Conservation (phyloP, 768 basidiomycete species). For the Macrocybe gigantea region DNA sequence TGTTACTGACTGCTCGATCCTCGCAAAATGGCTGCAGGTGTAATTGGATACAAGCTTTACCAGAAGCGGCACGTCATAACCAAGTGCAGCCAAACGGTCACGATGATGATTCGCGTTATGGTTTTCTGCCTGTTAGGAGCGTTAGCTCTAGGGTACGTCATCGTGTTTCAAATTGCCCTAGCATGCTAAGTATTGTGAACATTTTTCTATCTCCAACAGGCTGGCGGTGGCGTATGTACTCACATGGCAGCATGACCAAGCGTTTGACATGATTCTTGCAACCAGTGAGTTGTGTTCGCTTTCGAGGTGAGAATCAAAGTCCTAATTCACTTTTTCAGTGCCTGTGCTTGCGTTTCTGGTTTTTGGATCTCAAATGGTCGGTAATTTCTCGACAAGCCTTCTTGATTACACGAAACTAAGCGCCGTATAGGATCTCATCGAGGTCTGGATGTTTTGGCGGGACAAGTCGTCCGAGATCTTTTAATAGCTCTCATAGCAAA, state of each 20-base stretch:
- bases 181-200: neutral
- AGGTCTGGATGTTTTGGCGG: slow-evolving; percentile 3
- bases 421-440: neutral
- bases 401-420: neutral
- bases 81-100: slow-evolving; percentile 10
- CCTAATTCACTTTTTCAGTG: slow-evolving; percentile 8
- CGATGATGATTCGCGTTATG: slow-evolving; percentile 23
- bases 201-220: slow-evolving; percentile 3
- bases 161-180: neutral
- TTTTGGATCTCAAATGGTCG: slow-evolving; percentile 19
- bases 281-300: slow-evolving; percentile 9
- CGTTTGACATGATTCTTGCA: slow-evolving; percentile 18
- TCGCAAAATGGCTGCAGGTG: slow-evolving; percentile 6
- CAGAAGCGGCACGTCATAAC: slow-evolving; percentile 11
- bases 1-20: neutral
- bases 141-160: slow-evolving; percentile 18
- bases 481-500: neutral
- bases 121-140: slow-evolving; percentile 22
- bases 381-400: neutral
- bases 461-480: neutral
- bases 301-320: neutral
- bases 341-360: slow-evolving; percentile 17
- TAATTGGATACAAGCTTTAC: slow-evolving; percentile 18
- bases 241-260: slow-evolving; percentile 13
- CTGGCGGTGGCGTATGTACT: slow-evolving; percentile 16